Conservation (phyloP, 2,329 filamentous ascomycete genomes). For the Cladosporium sp. region DNA sequence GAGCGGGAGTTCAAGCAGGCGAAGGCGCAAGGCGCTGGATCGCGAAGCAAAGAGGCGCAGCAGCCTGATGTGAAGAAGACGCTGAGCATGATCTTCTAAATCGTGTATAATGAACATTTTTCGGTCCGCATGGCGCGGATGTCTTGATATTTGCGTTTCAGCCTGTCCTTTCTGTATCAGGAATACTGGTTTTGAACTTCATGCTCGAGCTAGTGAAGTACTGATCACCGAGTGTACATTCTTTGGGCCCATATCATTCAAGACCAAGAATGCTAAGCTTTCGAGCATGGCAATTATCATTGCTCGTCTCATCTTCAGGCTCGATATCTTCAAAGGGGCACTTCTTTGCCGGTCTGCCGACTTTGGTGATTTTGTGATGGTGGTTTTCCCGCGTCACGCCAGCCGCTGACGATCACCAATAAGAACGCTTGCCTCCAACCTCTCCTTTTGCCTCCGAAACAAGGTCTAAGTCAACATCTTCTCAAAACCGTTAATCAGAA, state of each 20-base stretch:
- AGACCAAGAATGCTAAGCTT: not conserved
- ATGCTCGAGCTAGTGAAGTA: not conserved
- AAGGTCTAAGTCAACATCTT: conserved; percentile 2
- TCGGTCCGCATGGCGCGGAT: not conserved
- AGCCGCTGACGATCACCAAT: not conserved
- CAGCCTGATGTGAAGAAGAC: conserved; percentile 20
- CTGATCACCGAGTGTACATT: not conserved
- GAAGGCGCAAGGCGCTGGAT: conserved; percentile 25
- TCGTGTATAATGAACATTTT: not conserved
- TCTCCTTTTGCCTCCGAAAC: not conserved
- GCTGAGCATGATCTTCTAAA: conserved; percentile 23
- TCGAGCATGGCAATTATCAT: not conserved
- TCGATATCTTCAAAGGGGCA: not conserved
- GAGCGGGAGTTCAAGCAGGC: conserved; percentile 66
- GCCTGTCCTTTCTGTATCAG: not conserved
- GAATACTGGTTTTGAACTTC: not conserved
- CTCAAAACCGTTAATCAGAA: not conserved
- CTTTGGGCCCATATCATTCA: not conserved
- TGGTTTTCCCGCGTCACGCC: not conserved
- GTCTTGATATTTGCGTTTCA: not conserved
- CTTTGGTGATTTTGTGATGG: not conserved
- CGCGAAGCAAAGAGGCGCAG: conserved; percentile 15
- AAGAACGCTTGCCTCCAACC: not conserved
- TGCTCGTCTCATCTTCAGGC: not conserved
- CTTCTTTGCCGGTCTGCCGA: not conserved